Conservation (phyloP, 176 grass and related monocot genomes). For the Aegilops longissima region DNA sequence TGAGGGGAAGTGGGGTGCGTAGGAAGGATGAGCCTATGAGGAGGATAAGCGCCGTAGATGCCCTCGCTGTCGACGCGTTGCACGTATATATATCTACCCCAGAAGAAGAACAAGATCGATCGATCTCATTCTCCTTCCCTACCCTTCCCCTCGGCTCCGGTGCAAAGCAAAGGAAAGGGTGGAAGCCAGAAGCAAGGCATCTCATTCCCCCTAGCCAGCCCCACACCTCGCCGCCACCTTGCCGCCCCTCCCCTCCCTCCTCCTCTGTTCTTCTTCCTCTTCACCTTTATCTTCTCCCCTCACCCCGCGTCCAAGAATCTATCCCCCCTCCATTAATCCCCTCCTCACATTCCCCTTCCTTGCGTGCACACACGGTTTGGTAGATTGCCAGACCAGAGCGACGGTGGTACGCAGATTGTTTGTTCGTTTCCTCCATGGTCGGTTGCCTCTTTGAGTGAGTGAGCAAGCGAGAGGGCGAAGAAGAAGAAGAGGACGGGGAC, state of each 20-base stretch:
- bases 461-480: neutral
- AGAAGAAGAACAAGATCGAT: neutral
- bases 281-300: slow-evolving; percentile 14
- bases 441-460: neutral
- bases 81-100: neutral
- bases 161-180: slow-evolving; percentile 31
- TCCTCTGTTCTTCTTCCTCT: neutral
- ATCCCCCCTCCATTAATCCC: slow-evolving; percentile 43
- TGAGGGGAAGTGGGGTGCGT: neutral
- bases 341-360: neutral
- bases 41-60: neutral
- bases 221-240: neutral
- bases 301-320: slow-evolving; percentile 52
- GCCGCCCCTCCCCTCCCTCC: neutral
- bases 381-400: no score
- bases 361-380: neutral
- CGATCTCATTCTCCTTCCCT: neutral
- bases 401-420: neutral
- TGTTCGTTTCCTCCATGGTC: slow-evolving; percentile 15
- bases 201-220: slow-evolving; percentile 51
- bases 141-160: no score
- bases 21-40: neutral
- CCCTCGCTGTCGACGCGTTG: neutral
- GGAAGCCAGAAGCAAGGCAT: slow-evolving; percentile 68
- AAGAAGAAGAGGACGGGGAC: no score